Evolutionary conservation across 2,329 filamentous ascomycete species (phyloP).

Genomic region (Fusarium burgessii): DNA sequence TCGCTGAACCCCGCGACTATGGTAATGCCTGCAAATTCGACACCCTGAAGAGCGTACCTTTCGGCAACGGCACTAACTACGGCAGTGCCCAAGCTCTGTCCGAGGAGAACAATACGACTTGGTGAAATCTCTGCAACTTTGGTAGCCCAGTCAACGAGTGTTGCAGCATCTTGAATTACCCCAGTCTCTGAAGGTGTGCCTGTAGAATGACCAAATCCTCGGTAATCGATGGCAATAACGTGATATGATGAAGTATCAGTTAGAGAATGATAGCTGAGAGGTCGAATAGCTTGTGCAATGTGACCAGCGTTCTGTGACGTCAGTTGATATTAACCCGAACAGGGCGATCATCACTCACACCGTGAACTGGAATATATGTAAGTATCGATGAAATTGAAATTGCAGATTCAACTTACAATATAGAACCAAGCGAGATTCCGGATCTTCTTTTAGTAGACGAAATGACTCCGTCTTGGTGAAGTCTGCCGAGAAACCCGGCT

Average conservation of each 20-base stretch:
- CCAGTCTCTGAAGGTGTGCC: constrained; percentile 85
- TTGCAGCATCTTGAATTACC: constrained; percentile 81
- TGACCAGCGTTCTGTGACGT: constrained; percentile 81
- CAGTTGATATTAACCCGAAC: constrained; percentile 16
- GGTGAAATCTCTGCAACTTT: constrained; percentile 73
- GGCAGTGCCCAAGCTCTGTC: constrained; percentile 90
- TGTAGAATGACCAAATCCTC: constrained; percentile 85
- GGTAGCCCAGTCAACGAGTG: constrained; percentile 79
- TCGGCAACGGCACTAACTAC: constrained; percentile 82
- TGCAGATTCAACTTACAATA: constrained; percentile 63
- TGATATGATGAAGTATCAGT: constrained; percentile 81
- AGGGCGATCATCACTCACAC: constrained; percentile 59
- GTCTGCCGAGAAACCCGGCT: constrained; percentile 62
- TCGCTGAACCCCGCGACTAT: constrained; percentile 84
- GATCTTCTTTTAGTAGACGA: constrained; percentile 70
- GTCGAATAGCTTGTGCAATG: constrained; percentile 81
- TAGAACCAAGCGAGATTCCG: constrained; percentile 71
- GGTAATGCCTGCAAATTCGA: constrained; percentile 82
- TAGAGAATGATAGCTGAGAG: constrained; percentile 81
- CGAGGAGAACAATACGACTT: constrained; percentile 81
- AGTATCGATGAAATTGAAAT: constrained; percentile 1
- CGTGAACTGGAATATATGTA: constrained; percentile 64
- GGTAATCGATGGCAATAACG: constrained; percentile 90
- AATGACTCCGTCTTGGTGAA: constrained; percentile 70
- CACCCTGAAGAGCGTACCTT: constrained; percentile 69